A percentile compares a stretch with the other conserved stretches of the same genome.
phyloP scores from a whole-genome alignment of 179 eudicot species.

The Dionaea muscipula region DNA sequence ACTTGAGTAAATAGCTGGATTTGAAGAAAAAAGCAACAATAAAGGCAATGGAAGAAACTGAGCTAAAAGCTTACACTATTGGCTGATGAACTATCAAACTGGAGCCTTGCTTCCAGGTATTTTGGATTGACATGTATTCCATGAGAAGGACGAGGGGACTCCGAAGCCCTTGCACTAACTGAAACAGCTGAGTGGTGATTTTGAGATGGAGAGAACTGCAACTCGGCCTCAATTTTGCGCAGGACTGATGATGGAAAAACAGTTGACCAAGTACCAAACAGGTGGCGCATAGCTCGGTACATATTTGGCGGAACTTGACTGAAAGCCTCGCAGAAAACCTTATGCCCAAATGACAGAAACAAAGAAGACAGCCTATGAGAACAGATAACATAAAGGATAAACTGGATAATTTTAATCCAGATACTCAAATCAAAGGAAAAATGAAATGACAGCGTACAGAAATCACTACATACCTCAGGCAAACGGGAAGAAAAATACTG shows the following conservation, averaged over 20 bases:
- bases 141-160: conserved; percentile 84
- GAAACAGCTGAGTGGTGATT: conserved; percentile 43
- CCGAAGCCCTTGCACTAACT: conserved; percentile 45
- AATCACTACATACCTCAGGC: conserved; percentile 55
- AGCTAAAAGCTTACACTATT: conserved; percentile 42
- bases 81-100: conserved; percentile 40
- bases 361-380: background rate
- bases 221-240: conserved; percentile 50
- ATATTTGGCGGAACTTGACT: conserved; percentile 52
- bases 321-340: conserved; percentile 85
- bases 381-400: background rate
- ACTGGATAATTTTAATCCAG: background rate
- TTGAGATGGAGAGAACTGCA: conserved; percentile 47
- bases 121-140: conserved; percentile 96
- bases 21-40: background rate
- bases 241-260: conserved; percentile 80
- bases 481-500: conserved; percentile 59
- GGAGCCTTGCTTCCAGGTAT: conserved; percentile 73
- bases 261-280: conserved; percentile 83
- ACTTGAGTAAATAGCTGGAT: background rate
- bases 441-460: conserved; percentile 5
- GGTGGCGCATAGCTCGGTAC: conserved; percentile 67
- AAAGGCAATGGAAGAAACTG: background rate
- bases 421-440: background rate
- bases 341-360: background rate